Evolutionary conservation across 192 early-diverging fungal species (phyloP), one percentile per base, ranked within the genome.

Genomic region (Coemansia erecta): DNA sequence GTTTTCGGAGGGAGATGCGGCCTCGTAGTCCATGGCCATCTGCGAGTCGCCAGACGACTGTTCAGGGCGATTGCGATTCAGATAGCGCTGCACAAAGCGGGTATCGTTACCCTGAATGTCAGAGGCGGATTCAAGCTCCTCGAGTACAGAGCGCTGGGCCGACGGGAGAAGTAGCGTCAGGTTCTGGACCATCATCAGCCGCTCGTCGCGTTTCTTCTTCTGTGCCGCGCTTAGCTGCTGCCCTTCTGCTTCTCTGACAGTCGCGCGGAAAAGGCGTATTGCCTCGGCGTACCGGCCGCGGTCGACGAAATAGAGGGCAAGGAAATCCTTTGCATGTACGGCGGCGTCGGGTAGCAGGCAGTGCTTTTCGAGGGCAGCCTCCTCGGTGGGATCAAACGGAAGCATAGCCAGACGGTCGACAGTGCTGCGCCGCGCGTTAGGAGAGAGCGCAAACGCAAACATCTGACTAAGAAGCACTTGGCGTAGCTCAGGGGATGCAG

Each of bases 241-340:
- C 12, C 42, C 60, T 14, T 39, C 33, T 18, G 68, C 71, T 13
- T 41, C 28, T 54, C 53, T 56, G 22, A 63, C 60, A 22, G 58
- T 60, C 15, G 54, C 59, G 12, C 53, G 53, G 58, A 73, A 73
- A 50, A 73, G n/a, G 28, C 70, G 66, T 21, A 79, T 73, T 3
- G 76, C 76, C 45, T 73, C 76, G 1, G 65, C 67, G 33, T 73
- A 73, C 1, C 71, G 58, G 15, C 76, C 76, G 14, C 67, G 56
- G 51, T 73, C 65, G 42, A 79, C 71, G 22, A 65, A 73, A 33
- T 79, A 58, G 33, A 79, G 63, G 21, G 76, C 76, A 56, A 79
- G 56, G 66, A 79, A 79, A 50, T 79, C 76, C 48, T 53, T 60
- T 7, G 63, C 66, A 37, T 66, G 63, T 6, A 40, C 41, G 3